phyloP scores from a whole-genome alignment of 179 eudicot species.

The Spergularia azorica region DNA sequence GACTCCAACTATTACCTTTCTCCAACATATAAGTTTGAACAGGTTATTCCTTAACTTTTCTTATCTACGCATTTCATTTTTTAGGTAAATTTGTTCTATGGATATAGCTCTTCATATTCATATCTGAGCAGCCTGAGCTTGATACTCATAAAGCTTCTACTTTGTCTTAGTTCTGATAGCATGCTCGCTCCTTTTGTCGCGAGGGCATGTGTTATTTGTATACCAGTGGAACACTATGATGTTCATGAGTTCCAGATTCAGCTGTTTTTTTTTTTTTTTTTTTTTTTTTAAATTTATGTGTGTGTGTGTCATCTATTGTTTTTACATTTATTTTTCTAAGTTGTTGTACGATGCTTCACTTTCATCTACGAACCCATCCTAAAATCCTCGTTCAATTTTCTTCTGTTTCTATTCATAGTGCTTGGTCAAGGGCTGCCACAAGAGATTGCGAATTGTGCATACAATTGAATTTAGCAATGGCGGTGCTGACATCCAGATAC shows the following conservation, averaged over 20 bases:
- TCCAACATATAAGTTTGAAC: slow-evolving; percentile 94
- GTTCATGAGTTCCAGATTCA: neutral
- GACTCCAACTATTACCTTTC: slow-evolving; percentile 71
- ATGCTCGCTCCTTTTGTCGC: neutral
- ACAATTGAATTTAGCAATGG: slow-evolving; percentile 92
- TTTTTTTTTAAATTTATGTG: no score
- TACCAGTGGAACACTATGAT: neutral
- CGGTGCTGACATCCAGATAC: slow-evolving; percentile 84
- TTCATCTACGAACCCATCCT: neutral
- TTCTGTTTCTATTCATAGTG: slow-evolving; percentile 53
- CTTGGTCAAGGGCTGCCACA: slow-evolving; percentile 98
- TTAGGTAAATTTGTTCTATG: neutral
- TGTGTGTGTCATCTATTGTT: neutral
- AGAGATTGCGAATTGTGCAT: slow-evolving; percentile 89
- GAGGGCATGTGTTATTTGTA: neutral
- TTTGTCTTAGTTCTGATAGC: neutral
- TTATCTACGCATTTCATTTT: neutral
- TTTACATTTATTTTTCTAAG: no score
- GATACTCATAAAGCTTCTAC: neutral
- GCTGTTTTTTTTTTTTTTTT: neutral
- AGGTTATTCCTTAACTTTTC: slow-evolving; percentile 39
- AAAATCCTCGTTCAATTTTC: slow-evolving; percentile 10
- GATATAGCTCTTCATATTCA: slow-evolving; percentile 2
- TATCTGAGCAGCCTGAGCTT: neutral
- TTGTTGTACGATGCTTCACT: slow-evolving; percentile 3